These are phyloP conservation scores for Delphinella strobiligena DNA, from an alignment of 2,329 filamentous ascomycete genomes.

Conservation along the genomic window DNA sequence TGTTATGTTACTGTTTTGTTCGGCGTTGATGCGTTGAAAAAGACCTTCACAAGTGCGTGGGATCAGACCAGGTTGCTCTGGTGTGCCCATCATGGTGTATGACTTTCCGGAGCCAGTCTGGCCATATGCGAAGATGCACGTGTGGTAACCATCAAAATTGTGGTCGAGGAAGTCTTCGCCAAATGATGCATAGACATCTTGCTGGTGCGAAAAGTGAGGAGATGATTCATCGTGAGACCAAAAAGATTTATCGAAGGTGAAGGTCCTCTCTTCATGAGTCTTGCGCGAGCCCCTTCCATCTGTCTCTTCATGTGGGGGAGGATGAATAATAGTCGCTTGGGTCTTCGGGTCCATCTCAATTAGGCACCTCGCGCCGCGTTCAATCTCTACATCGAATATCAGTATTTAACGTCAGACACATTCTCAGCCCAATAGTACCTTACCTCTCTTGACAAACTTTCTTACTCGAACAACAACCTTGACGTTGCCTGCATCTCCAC, in stretches of 20 bases:
- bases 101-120: constrained; percentile 97
- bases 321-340: constrained; percentile 70
- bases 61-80: constrained; percentile 79
- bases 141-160: constrained; percentile 99
- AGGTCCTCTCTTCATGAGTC: constrained; percentile 73
- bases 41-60: constrained; percentile 91
- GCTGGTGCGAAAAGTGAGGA: constrained; percentile 79
- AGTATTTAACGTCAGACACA: no score
- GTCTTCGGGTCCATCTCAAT: constrained; percentile 83
- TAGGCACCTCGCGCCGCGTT: constrained; percentile 70
- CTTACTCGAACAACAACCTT: constrained; percentile 39
- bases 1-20: constrained; percentile 79
- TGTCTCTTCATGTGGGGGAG: constrained; percentile 36
- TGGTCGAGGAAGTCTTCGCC: constrained; percentile 97
- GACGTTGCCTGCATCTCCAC: constrained; percentile 35
- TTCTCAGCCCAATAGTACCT: no score
- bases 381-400: constrained; percentile 55
- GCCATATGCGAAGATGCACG: constrained; percentile 96
- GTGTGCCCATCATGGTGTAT: constrained; percentile 92
- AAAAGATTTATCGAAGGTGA: constrained; percentile 96
- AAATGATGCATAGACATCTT: constrained; percentile 85
- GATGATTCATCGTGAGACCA: constrained; percentile 81
- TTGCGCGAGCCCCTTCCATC: constrained; percentile 49
- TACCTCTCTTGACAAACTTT: constrained; percentile 36
- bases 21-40: constrained; percentile 80